Evolutionary conservation across 768 basidiomycete genomes (phyloP).

Genomic region (Kwoniella dejecticola): DNA sequence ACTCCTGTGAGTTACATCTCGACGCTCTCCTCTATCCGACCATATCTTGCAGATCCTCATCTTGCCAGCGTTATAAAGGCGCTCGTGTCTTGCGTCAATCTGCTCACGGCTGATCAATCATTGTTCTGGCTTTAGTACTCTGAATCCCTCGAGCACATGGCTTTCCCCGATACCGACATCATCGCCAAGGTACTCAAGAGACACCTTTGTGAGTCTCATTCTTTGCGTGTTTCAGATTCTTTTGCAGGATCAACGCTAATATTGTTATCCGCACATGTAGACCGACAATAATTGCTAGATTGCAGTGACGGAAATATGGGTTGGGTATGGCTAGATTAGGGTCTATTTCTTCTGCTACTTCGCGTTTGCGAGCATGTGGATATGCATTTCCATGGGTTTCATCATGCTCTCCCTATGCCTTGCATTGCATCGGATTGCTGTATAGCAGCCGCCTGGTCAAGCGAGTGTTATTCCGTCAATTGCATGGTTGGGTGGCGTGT

Average conservation of each 20-base stretch:
- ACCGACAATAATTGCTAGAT: slow-evolving; percentile 36
- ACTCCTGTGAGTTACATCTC: slow-evolving; percentile 70
- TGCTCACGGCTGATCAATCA: too few relatives aligned
- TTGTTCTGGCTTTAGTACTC: too few relatives aligned
- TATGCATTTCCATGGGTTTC: not conserved
- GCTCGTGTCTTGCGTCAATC: too few relatives aligned
- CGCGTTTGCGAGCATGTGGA: not conserved
- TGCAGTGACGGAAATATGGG: not conserved
- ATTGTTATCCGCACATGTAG: slow-evolving; percentile 4
- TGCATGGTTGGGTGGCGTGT: too few relatives aligned
- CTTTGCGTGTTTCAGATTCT: too few relatives aligned
- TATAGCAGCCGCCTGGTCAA: too few relatives aligned
- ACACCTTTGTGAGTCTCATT: slow-evolving; percentile 55
- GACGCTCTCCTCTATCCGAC: not conserved
- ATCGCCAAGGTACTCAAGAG: slow-evolving; percentile 96
- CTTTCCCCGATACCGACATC: slow-evolving; percentile 89
- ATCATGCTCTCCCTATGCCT: not conserved
- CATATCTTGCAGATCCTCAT: too few relatives aligned
- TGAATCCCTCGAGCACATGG: slow-evolving; percentile 77
- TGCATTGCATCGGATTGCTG: too few relatives aligned
- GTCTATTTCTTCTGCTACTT: not conserved
- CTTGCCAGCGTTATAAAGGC: too few relatives aligned
- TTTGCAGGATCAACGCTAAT: not conserved
- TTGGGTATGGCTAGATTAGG: not conserved
- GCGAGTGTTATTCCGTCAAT: too few relatives aligned